A percentile compares a stretch with the other conserved stretches of the same genome.
phyloP scores from a whole-genome alignment of 441 rosid species.

The Croton setiger region DNA sequence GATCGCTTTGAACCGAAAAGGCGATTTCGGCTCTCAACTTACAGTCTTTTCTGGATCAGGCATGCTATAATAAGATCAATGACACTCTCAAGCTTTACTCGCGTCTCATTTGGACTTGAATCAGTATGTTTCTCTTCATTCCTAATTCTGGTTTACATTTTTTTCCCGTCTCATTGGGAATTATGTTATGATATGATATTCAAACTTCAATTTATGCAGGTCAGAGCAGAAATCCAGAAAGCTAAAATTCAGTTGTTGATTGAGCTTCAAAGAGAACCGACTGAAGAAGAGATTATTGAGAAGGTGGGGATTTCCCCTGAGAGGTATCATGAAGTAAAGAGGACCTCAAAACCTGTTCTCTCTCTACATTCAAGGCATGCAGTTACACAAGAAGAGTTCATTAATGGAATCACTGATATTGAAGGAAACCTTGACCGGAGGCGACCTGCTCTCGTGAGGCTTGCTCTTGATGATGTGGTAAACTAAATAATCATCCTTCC shows the following conservation, averaged over 20 bases:
- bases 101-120: slow-evolving; percentile 84
- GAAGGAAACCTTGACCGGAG: slow-evolving; percentile 59
- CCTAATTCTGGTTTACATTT: slow-evolving; percentile 1
- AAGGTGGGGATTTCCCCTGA: slow-evolving; percentile 64
- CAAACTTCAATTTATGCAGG: slow-evolving; percentile 37
- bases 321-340: slow-evolving; percentile 73
- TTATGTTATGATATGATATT: neutral
- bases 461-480: slow-evolving; percentile 95
- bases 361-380: slow-evolving; percentile 72
- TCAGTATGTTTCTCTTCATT: slow-evolving; percentile 44
- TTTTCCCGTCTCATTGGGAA: neutral
- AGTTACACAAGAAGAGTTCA: slow-evolving; percentile 79
- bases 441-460: slow-evolving; percentile 85
- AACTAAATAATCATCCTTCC: slow-evolving; percentile 24
- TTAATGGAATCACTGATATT: slow-evolving; percentile 62
- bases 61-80: slow-evolving; percentile 81
- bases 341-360: slow-evolving; percentile 60
- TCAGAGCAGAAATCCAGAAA: slow-evolving; percentile 75
- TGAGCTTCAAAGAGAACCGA: slow-evolving; percentile 62
- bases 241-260: slow-evolving; percentile 60
- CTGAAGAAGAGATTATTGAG: slow-evolving; percentile 59
- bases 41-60: slow-evolving; percentile 85
- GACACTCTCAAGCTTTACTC: slow-evolving; percentile 79
- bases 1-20: slow-evolving; percentile 85
- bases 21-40: slow-evolving; percentile 74